phyloP scores from a whole-genome alignment of 257 asterid genomes.

The Thymus quinquecostatus region DNA sequence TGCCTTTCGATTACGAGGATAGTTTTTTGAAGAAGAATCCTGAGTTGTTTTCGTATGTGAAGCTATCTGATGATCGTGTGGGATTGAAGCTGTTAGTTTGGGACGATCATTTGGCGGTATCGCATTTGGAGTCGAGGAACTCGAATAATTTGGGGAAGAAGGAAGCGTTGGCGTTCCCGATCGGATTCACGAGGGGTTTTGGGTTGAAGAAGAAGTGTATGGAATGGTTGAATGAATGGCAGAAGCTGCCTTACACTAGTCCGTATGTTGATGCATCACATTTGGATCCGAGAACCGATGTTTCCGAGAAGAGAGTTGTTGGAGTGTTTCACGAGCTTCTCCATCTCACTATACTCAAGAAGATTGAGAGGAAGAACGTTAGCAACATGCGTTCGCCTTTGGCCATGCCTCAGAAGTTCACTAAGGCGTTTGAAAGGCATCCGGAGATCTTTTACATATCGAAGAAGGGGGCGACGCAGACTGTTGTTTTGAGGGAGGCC shows the following conservation, averaged over 20 bases:
- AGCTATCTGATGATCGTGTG: constrained; percentile 68
- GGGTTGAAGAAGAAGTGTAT: constrained; percentile 84
- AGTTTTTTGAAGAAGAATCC: constrained; percentile 47
- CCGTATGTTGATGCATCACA: constrained; percentile 51
- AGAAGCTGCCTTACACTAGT: constrained; percentile 78
- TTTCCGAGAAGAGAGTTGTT: constrained; percentile 83
- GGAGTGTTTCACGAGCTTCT: constrained; percentile 62
- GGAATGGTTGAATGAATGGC: constrained; percentile 97
- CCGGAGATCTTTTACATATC: constrained; percentile 13
- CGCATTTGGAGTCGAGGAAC: constrained; percentile 60
- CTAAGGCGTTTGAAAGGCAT: constrained; percentile 49
- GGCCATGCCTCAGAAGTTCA: constrained; percentile 52
- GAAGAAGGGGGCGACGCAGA: constrained; percentile 12
- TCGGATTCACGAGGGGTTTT: constrained; percentile 81
- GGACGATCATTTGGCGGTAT: constrained; percentile 62
- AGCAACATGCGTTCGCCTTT: constrained; percentile 81
- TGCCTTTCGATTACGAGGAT: constrained; percentile 65
- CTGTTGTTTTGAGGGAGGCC: constrained; percentile 75
- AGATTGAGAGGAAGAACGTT: constrained; percentile 67
- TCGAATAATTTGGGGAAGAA: constrained; percentile 30
- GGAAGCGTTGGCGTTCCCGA: constrained; percentile 61
- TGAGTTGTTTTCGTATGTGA: constrained; percentile 54
- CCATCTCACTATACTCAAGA: constrained; percentile 63
- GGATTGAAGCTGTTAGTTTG: constrained; percentile 66
- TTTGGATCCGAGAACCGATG: constrained; percentile 62